Conservation (phyloP, 2,329 filamentous ascomycete species). For the Fusarium kyushuense region DNA sequence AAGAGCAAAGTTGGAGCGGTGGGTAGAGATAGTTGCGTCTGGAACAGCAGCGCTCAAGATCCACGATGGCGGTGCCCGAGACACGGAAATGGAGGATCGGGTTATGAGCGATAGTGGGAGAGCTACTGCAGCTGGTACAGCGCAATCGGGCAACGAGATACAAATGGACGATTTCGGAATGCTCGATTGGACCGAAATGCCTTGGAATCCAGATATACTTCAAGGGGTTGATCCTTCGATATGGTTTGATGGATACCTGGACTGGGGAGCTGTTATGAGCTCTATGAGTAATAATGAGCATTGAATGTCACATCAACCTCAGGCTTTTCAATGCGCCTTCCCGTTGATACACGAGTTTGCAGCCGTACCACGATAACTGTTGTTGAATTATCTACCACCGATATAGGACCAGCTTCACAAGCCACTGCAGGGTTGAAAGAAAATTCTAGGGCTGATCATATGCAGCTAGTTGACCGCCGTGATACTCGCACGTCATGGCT, state of each 20-base stretch:
- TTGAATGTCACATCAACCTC: background rate
- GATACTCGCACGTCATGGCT: background rate
- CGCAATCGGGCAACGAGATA: constrained; percentile 19
- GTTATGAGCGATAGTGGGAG: constrained; percentile 7
- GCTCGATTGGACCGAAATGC: constrained; percentile 46
- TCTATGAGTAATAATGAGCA: constrained; percentile 47
- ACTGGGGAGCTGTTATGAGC: constrained; percentile 53
- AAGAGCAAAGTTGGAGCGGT: constrained; percentile 60
- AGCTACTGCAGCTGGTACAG: background rate
- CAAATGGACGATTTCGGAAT: constrained; percentile 43
- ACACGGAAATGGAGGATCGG: constrained; percentile 33
- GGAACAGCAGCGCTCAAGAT: constrained; percentile 49
- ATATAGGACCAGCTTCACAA: background rate
- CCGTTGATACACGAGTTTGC: background rate
- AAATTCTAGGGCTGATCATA: background rate
- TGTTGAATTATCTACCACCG: background rate
- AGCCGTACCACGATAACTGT: background rate
- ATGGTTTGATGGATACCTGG: constrained; percentile 54
- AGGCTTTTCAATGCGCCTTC: too few relatives aligned
- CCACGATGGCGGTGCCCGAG: constrained; percentile 28
- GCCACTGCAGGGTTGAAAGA: background rate
- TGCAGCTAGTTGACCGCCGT: background rate
- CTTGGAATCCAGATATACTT: constrained; percentile 51
- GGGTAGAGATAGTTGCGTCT: constrained; percentile 59
- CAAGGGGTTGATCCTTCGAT: constrained; percentile 52